Percentiles rank a stretch among this genome's conserved stretches.
These are phyloP conservation scores for Filobasidium floriforme DNA, from an alignment of 768 basidiomycete species.

Conservation along the genomic window DNA sequence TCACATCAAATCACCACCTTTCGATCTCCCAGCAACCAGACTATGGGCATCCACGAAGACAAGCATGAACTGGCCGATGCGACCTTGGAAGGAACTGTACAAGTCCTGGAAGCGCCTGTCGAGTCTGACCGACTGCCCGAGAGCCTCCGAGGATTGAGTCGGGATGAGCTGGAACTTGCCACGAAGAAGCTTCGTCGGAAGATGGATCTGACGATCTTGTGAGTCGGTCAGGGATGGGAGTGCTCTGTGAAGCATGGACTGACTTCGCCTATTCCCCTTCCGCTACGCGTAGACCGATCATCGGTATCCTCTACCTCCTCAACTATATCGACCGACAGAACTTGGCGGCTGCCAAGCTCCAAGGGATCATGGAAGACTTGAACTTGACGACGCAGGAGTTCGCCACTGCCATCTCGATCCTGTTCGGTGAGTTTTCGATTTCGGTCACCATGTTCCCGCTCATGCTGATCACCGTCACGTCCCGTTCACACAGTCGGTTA, in stretches of 20 bases:
- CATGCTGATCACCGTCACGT: not conserved
- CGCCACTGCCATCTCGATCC: slow-evolving; percentile 31
- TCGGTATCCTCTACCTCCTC: slow-evolving; percentile 30
- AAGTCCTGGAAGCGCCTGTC: slow-evolving; percentile 1
- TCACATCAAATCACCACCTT: not conserved
- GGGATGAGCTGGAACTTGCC: slow-evolving; percentile 24
- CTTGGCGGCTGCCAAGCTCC: slow-evolving; percentile 34
- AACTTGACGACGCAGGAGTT: slow-evolving; percentile 34
- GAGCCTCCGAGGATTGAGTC: slow-evolving; percentile 21
- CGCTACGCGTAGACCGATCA: slow-evolving; percentile 25
- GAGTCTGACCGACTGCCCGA: slow-evolving; percentile 22
- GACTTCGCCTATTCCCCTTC: not conserved
- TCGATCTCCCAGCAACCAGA: not conserved
- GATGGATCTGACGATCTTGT: slow-evolving; percentile 32
- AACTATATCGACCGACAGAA: slow-evolving; percentile 35
- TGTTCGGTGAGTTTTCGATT: slow-evolving; percentile 36
- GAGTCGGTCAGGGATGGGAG: slow-evolving; percentile 1
- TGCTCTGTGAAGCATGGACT: not conserved
- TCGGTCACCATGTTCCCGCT: slow-evolving; percentile 24
- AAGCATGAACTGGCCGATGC: not conserved
- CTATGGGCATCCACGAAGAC: not conserved
- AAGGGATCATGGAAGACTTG: slow-evolving; percentile 36
- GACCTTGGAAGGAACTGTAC: slow-evolving; percentile 2
- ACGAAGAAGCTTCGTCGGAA: slow-evolving; percentile 35
- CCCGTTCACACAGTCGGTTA: slow-evolving; percentile 15